Conservation (phyloP, 2,329 filamentous ascomycete genomes). For the Aspergillus intermedius region DNA sequence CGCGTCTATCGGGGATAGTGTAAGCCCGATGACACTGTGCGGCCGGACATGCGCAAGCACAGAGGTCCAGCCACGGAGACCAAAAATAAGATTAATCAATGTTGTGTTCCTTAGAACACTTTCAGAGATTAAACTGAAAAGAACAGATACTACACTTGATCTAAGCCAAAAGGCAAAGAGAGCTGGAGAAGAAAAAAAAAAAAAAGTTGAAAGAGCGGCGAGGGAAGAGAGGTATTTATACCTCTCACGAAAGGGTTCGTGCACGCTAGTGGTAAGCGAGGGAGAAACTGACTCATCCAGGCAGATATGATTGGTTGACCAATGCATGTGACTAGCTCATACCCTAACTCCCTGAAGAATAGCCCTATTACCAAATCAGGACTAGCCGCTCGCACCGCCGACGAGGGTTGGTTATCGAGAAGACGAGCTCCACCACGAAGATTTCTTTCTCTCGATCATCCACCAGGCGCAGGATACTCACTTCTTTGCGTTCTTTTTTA, state of each 20-base stretch:
- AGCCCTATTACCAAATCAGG: conserved; percentile 10
- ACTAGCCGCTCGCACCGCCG: conserved; percentile 21
- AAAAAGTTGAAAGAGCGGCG: conserved; percentile 26
- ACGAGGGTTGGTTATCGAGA: background rate
- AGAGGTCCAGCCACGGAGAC: conserved; percentile 50
- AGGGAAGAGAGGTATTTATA: conserved; percentile 27
- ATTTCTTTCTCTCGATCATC: conserved; percentile 22
- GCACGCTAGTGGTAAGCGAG: conserved; percentile 8
- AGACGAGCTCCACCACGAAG: conserved; percentile 21
- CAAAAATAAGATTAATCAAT: conserved; percentile 83
- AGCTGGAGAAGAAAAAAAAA: conserved; percentile 44
- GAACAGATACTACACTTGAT: conserved; percentile 96
- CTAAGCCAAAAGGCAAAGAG: conserved; percentile 61
- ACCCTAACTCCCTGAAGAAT: conserved; percentile 15
- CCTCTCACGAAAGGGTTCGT: conserved; percentile 5
- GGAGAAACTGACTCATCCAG: background rate
- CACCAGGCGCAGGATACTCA: conserved; percentile 75
- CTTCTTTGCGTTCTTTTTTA: conserved; percentile 64
- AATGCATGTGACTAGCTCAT: conserved; percentile 7
- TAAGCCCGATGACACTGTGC: conserved; percentile 70
- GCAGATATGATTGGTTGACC: too few relatives aligned
- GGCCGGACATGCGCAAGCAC: conserved; percentile 62
- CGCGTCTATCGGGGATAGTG: conserved; percentile 69
- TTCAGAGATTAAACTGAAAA: conserved; percentile 97
- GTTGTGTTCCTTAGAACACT: conserved; percentile 65